Evolutionary conservation across 208 protist genomes (phyloP), one percentile per base, ranked within the genome.

Genomic region (Naegleria lovaniensis): DNA sequence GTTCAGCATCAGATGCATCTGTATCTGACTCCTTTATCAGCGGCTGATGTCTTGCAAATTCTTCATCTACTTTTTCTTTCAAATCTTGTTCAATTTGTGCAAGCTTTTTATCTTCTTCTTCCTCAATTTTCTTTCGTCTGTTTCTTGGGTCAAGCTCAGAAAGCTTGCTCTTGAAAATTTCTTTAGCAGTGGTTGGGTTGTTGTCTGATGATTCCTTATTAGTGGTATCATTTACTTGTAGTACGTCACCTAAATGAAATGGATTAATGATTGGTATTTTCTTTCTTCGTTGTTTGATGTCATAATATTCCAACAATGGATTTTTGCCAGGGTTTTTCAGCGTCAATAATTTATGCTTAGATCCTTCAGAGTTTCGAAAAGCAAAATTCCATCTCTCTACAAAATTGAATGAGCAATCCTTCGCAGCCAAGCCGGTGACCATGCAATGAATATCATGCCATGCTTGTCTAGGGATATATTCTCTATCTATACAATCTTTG

Each of bases 361-460:
- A 40, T 1, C 40, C 25, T 59, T 90, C 85, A 33, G n/a, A 25
- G 36, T 41, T 38, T 15, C 3, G 5, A 48, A 75, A 38, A 22
- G 90, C 33, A 83, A 93, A 51, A 52, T 94, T 94, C 92, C 92
- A 94, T 22, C 93, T 33, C 33, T 94, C 43, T 6, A 94, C 85
- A 85, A 94, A 94, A 52, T 94, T 93, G 22, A 39, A 48, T 36
- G 85, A 87, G 1, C 94, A 48, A 92, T 94, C 93, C 5, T 43
- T 11, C 5, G 85, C 93, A 15, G 83, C 33, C 55, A 25, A 25
- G 11, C 93, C 93, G 19, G 41, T 29, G 0, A 93, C 41, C 33
- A 13, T 36, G 48, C n/a, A 75, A 55, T 95, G 92, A 39, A 94
- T 40, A 40, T 94, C 93, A 87, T 94, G 93, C 93, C 93, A 94